Evolutionary conservation across 2,329 filamentous ascomycete species (phyloP).

Genomic region (Cladosporium sp.): DNA sequence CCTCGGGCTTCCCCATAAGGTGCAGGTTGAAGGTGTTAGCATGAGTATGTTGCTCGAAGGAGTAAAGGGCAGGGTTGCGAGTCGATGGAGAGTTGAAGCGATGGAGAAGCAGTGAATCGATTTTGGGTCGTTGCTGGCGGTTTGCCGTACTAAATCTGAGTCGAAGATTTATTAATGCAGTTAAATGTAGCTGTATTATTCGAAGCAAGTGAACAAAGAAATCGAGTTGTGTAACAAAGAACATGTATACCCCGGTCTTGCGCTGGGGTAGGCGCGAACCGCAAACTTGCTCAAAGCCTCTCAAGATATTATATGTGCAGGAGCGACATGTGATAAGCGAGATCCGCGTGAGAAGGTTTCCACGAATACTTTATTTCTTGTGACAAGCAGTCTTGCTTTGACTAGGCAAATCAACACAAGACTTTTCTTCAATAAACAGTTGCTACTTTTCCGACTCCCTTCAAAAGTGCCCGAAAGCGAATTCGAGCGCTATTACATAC

Average conservation of each 20-base stretch:
- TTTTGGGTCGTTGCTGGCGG: background rate
- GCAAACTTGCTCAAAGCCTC: slow-evolving; percentile 15
- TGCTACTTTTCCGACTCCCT: background rate
- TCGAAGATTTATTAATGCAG: background rate
- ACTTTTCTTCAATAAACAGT: background rate
- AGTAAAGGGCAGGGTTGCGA: background rate
- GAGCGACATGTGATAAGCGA: background rate
- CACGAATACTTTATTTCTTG: background rate
- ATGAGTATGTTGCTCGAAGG: background rate
- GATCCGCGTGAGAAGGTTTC: slow-evolving; percentile 2
- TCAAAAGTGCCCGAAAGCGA: background rate
- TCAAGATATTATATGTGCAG: background rate
- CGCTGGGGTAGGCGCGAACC: background rate
- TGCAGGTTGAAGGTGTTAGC: background rate
- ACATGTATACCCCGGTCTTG: background rate
- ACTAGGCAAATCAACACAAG: background rate
- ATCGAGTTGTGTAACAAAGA: background rate
- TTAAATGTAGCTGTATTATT: background rate
- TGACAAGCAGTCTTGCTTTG: background rate
- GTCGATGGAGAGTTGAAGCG: background rate
- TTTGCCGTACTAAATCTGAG: background rate
- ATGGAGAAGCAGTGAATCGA: background rate
- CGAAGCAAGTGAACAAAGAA: background rate
- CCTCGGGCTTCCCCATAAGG: background rate
- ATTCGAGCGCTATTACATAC: background rate